These are phyloP conservation scores for Theobroma grandiflorum DNA, from an alignment of 441 rosid species.

Conservation along the genomic window DNA sequence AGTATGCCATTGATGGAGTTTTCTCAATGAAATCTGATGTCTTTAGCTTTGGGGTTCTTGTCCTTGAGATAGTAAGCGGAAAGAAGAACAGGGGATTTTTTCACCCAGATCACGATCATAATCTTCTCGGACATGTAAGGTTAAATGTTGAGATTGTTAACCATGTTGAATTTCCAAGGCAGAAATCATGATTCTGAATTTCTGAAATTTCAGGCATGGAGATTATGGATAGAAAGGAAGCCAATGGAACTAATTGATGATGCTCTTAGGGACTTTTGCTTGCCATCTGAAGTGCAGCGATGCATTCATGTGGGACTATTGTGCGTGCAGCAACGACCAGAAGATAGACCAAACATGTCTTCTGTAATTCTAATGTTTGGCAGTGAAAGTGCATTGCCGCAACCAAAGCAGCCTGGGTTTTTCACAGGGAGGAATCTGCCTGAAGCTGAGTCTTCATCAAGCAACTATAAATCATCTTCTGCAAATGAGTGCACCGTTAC, in stretches of 20 bases:
- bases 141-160: not conserved
- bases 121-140: slow-evolving; percentile 27
- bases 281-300: slow-evolving; percentile 25
- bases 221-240: slow-evolving; percentile 39
- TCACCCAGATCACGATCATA: slow-evolving; percentile 27
- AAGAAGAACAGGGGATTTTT: slow-evolving; percentile 38
- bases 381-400: slow-evolving; percentile 30
- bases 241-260: slow-evolving; percentile 35
- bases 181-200: no score
- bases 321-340: slow-evolving; percentile 43
- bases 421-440: not conserved
- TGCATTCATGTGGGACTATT: slow-evolving; percentile 25
- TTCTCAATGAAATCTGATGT: no score
- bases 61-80: slow-evolving; percentile 29
- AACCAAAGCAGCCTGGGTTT: slow-evolving; percentile 4
- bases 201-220: slow-evolving; percentile 34
- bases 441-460: not conserved
- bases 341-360: slow-evolving; percentile 40
- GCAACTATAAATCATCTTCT: not conserved
- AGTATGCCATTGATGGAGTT: no score
- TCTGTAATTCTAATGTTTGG: slow-evolving; percentile 32
- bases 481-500: not conserved
- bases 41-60: no score
- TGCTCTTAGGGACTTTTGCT: not conserved
- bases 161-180: no score